These are phyloP conservation scores for Syzygium jambos DNA, from an alignment of 345 rosid genomes.

Conservation along the genomic window DNA sequence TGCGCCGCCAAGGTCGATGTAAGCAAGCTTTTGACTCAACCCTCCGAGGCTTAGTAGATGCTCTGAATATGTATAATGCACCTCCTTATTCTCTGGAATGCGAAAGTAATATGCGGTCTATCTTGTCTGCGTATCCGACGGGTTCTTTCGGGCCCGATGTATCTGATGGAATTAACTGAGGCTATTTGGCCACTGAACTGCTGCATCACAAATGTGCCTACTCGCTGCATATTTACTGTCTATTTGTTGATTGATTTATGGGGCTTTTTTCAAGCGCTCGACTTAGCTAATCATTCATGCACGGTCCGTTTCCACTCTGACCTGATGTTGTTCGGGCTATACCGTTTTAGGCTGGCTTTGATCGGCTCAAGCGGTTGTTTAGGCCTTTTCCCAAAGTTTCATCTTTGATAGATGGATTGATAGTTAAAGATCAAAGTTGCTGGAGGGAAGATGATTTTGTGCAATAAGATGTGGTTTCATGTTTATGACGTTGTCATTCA, in stretches of 20 bases:
- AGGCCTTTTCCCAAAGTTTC: neutral
- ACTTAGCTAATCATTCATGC: neutral
- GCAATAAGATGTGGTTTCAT: neutral
- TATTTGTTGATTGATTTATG: neutral
- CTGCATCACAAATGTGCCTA: neutral
- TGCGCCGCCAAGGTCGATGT: constrained; percentile 56
- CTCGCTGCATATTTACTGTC: neutral
- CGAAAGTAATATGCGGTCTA: neutral
- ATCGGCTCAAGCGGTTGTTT: neutral
- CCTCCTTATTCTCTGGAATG: neutral
- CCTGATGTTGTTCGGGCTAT: neutral
- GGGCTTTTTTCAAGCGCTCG: neutral
- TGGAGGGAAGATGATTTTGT: neutral
- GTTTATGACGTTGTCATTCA: neutral
- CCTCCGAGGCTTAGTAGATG: neutral
- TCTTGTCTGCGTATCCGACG: neutral
- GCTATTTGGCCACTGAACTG: no score
- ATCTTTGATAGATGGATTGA: neutral
- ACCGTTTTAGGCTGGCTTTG: neutral
- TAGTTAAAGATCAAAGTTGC: neutral
- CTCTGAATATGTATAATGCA: neutral
- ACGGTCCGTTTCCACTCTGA: neutral
- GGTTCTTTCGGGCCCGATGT: neutral
- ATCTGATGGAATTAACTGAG: neutral
- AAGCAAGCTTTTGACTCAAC: constrained; percentile 8